Base-by-base conservation (phyloP, 2,329 filamentous ascomycete species). In the Fusarium keratoplasticum region DNA sequence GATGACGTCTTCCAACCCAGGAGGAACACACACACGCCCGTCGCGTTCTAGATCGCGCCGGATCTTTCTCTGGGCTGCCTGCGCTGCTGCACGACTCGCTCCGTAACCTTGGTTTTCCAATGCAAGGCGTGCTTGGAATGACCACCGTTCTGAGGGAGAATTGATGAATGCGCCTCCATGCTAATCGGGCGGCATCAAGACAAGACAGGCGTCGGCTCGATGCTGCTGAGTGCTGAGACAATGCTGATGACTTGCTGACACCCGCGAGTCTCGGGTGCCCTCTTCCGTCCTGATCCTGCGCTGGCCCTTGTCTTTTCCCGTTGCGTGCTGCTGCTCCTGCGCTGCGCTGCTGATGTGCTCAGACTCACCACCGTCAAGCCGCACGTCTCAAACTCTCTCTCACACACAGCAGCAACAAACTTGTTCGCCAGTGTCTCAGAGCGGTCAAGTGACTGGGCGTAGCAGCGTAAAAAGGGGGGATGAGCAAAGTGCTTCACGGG, bases 361-460 rank as follows among this genome's bases (percentile, higher is more conserved):
- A 69, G 64, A 66, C 71, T 71, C 36, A 13, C 10, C 22, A 6
- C 18, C 36, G 29, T 58, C 57, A 22, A 59, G 36, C 35, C n/a
- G 40, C 44, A 54, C 59, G 61, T 57, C 61, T 58, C 58, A 63
- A 62, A 59, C 55, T 58, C 47, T 47, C 47, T 54, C 50, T 38
- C 52, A 52, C 55, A 65, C 66, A 65, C 25, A 50, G 14, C 42
- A 47, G 40, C 40, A 44, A 25, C 40, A 61, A 31, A 50, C 29
- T 59, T 38, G 55, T 44, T 29, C 35, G 44, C 52, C 64, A 61
- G 50, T 74, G 72, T 73, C 72, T 75, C 72, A 73, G 72, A 70
- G 58, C 54, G 69, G 61, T 75, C 72, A 75, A 75, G 55, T 75
- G 72, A 75, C 59, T 63, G 57, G 62, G 50, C 36, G 52, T 61